A percentile compares a stretch with the other conserved stretches of the same genome.
These are phyloP conservation scores for Neoboletus magnificus DNA, from an alignment of 768 basidiomycete genomes.

Conservation along the genomic window DNA sequence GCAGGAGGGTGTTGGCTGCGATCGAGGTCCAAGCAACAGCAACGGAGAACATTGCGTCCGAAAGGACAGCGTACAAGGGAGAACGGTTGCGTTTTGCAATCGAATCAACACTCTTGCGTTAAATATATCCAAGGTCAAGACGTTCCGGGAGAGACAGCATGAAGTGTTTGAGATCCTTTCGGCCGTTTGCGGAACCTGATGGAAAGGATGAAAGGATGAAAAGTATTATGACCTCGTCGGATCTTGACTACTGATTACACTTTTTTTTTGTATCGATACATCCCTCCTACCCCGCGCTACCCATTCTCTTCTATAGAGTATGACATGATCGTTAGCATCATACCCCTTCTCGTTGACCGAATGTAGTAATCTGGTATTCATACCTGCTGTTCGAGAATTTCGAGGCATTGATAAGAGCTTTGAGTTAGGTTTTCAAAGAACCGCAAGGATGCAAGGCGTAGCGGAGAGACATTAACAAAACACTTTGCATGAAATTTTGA, in stretches of 20 bases:
- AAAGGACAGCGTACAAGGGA: constrained; percentile 56
- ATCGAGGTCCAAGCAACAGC: constrained; percentile 5
- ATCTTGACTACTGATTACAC: not conserved
- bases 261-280: not conserved
- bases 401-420: no score
- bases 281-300: not conserved
- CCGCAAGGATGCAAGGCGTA: no score
- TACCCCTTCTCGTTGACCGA: not conserved
- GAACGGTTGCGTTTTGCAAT: constrained; percentile 71
- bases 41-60: constrained; percentile 28
- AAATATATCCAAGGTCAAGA: constrained; percentile 62
- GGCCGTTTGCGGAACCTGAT: constrained; percentile 20
- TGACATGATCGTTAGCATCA: not conserved
- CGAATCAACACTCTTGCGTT: constrained; percentile 72
- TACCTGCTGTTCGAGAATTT: not conserved
- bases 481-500: no score
- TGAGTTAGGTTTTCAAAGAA: no score
- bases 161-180: constrained; percentile 61
- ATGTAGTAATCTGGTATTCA: not conserved
- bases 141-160: constrained; percentile 70
- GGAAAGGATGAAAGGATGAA: not conserved
- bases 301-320: not conserved
- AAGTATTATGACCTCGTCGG: not conserved
- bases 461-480: no score
- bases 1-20: constrained; percentile 54